These are phyloP conservation scores for Hortaea werneckii DNA, from an alignment of 2,329 filamentous ascomycete species.

Conservation along the genomic window DNA sequence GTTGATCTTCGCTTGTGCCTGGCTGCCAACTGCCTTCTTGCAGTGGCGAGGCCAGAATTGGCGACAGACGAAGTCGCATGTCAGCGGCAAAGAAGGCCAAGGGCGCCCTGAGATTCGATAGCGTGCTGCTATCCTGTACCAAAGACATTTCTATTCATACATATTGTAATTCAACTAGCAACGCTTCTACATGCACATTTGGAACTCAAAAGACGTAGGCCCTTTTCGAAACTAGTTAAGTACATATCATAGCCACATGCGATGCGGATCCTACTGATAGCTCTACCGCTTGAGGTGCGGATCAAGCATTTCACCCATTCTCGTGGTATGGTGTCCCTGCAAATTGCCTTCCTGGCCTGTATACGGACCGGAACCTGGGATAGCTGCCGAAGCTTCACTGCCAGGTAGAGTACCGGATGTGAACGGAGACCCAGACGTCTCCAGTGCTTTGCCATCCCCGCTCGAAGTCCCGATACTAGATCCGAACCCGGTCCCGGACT, in stretches of 20 bases:
- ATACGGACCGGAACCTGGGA: not conserved
- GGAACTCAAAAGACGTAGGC: no score
- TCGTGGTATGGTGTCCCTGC: not conserved
- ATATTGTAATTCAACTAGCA: no score
- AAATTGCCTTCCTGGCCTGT: not conserved
- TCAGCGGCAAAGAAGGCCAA: not conserved
- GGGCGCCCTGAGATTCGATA: not conserved
- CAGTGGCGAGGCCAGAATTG: constrained; percentile 9
- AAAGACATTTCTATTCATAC: no score
- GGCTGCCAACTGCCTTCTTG: constrained; percentile 17
- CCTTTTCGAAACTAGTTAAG: no score
- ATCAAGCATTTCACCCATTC: not conserved
- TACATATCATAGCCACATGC: no score
- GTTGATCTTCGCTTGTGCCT: constrained; percentile 18
- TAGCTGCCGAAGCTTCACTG: no score
- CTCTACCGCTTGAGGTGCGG: not conserved
- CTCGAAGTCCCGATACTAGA: not conserved
- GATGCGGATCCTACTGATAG: no score
- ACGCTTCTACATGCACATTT: no score
- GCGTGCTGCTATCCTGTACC: not conserved
- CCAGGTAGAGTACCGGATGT: no score
- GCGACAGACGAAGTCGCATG: not conserved
- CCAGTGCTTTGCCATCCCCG: not conserved
- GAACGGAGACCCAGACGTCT: no score
- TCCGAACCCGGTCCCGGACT: not conserved